A percentile compares a stretch with the other conserved stretches of the same genome.
These are phyloP conservation scores for Theobroma grandiflorum DNA, from an alignment of 441 rosid species.

Conservation along the genomic window DNA sequence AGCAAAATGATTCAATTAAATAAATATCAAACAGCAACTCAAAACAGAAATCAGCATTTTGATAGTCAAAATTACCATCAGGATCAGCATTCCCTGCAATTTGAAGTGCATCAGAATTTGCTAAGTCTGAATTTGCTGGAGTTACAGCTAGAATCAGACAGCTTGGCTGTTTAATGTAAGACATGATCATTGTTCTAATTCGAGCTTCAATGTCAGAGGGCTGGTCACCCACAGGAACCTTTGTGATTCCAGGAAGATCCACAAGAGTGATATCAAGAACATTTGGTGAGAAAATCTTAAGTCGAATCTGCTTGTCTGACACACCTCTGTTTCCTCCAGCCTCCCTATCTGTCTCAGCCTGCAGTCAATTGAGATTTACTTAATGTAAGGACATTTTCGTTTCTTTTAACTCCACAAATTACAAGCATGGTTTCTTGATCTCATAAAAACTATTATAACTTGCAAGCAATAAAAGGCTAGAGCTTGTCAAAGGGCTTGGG, in stretches of 20 bases:
- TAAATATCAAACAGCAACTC: conserved; percentile 15
- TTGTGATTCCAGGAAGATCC: conserved; percentile 92
- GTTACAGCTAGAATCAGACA: conserved; percentile 90
- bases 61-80: conserved; percentile 62
- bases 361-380: conserved; percentile 24
- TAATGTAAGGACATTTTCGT: neutral
- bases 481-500: neutral
- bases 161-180: conserved; percentile 82
- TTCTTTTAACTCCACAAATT: neutral
- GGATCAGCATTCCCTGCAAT: conserved; percentile 92
- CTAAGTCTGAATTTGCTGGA: conserved; percentile 90
- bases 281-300: conserved; percentile 88
- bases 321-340: conserved; percentile 87
- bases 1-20: conserved; percentile 11
- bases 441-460: neutral
- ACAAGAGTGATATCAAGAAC: conserved; percentile 93
- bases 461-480: conserved; percentile 7
- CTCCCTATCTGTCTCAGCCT: conserved; percentile 86
- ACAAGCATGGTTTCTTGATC: neutral
- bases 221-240: conserved; percentile 95
- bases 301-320: conserved; percentile 83
- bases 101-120: conserved; percentile 94
- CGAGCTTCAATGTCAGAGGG: conserved; percentile 91
- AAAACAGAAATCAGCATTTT: conserved; percentile 3
- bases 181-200: conserved; percentile 92